Evolutionary conservation across 2,329 filamentous ascomycete species (phyloP).

Genomic region (Clarireedia paspali): DNA sequence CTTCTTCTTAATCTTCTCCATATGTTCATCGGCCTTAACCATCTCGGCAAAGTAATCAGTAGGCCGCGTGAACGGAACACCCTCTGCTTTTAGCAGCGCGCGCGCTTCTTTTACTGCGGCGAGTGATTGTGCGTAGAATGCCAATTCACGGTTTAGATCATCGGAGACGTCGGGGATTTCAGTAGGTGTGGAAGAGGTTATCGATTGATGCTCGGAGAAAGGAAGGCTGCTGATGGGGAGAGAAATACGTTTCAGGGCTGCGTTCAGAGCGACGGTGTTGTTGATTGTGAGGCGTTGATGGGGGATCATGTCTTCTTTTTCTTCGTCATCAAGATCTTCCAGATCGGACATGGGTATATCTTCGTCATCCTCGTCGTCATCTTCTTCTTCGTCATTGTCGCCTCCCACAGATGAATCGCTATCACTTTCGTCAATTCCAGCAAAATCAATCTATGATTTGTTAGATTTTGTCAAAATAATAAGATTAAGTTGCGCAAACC

Average conservation of each 20-base stretch:
- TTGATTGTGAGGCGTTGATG: conserved; percentile 95
- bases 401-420: conserved; percentile 44
- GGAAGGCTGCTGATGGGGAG: conserved; percentile 60
- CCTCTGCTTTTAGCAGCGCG: conserved; percentile 69
- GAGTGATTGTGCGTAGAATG: conserved; percentile 86
- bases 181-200: conserved; percentile 61
- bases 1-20: conserved; percentile 93
- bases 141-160: conserved; percentile 84
- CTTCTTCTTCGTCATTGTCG: conserved; percentile 29
- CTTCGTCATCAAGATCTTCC: conserved; percentile 67
- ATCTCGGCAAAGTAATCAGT: conserved; percentile 98
- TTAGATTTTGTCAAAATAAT: conserved; percentile 9
- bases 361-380: conserved; percentile 61
- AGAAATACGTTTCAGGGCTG: conserved; percentile 71
- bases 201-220: conserved; percentile 76
- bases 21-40: conserved; percentile 97
- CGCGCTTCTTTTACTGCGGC: conserved; percentile 70
- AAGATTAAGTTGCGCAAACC: conserved; percentile 12
- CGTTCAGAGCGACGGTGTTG: conserved; percentile 80
- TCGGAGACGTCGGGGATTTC: conserved; percentile 80
- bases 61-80: conserved; percentile 78
- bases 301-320: conserved; percentile 78
- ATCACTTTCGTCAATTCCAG: conserved; percentile 53
- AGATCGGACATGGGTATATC: conserved; percentile 87
- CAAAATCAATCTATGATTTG: conserved; percentile 39